Base-by-base conservation (phyloP, 352 stramenopile genomes). In the Pythium dissimile region DNA sequence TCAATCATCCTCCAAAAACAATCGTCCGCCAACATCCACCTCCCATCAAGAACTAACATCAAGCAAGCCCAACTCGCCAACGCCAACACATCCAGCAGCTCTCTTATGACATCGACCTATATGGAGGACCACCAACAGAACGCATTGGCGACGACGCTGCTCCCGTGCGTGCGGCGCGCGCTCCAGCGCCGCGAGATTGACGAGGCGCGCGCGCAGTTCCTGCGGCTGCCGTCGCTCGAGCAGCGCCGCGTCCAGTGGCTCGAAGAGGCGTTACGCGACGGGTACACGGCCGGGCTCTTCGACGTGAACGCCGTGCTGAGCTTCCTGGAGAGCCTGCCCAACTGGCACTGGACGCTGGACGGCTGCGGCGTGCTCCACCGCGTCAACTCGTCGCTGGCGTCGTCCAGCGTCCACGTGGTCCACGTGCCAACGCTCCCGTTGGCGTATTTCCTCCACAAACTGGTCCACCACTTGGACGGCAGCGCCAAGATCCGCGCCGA, bases 331-430 rank as follows among this genome's bases (percentile, higher is more conserved):
- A 67, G 54, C 12, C 67, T 90, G 30, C 77, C 77, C 3, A 84
- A 73, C 59, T 87, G 75, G 77, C 60, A 86, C 44, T 90, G 77
- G 80, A 84, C 80, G 49, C 61, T 88, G 11, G 77, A 88, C 45
- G 80, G 80, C 13, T 88, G 77, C 51, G 64, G 69, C n/a, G 67
- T 90, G 58, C 65, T 90, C 26, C 69, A 90, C 45, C 68, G 62
- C 35, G 73, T 90, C 31, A 75, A 83, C 48, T 67, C 62, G 24
- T 67, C 74, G 6, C 57, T 87, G 34, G 64, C 67, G 23, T 65
- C 71, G 32, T 57, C 62, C 5, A 69, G 55, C 30, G 66, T 56
- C 18, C 67, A 57, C 18, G 59, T 63, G 0, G 64, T 70, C 31
- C 73, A 84, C 63, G 73, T 86, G 42, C 77, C 77, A 3, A 71